Percentiles rank a stretch among this genome's conserved stretches.
These are phyloP conservation scores for Corylus americana DNA, from an alignment of 306 rosid genomes.

Conservation along the genomic window DNA sequence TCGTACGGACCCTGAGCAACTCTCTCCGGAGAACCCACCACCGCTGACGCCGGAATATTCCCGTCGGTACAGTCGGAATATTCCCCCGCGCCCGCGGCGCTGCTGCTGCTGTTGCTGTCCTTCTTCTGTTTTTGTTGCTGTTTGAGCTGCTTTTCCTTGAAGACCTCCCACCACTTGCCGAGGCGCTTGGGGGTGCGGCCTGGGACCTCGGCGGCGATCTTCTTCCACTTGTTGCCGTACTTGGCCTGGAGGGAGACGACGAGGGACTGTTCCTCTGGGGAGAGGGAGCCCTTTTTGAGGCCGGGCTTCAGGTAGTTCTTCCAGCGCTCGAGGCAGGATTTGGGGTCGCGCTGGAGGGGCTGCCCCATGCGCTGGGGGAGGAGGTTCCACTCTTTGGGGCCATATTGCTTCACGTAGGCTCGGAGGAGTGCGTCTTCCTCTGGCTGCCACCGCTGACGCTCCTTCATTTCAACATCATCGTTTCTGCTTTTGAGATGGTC, in stretches of 20 bases:
- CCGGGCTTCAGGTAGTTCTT: constrained; percentile 52
- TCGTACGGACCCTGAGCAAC: constrained; percentile 50
- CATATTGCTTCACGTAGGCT: constrained; percentile 53
- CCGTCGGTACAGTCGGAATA: constrained; percentile 11
- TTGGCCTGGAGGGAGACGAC: constrained; percentile 51
- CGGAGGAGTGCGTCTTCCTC: constrained; percentile 59
- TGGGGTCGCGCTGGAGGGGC: constrained; percentile 52
- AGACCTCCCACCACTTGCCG: constrained; percentile 65
- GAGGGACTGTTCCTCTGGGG: constrained; percentile 43
- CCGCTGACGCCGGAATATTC: constrained; percentile 4
- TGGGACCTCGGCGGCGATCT: constrained; percentile 60
- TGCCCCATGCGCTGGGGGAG: constrained; percentile 42
- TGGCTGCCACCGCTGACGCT: constrained; percentile 61
- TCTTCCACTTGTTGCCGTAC: constrained; percentile 63
- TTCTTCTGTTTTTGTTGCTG: constrained; percentile 19
- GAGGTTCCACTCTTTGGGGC: constrained; percentile 47
- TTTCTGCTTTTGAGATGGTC: background rate
- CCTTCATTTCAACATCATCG: constrained; percentile 43
- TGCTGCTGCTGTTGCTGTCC: background rate
- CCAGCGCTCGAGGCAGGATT: constrained; percentile 59
- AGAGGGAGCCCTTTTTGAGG: constrained; percentile 52
- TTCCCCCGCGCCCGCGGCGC: background rate
- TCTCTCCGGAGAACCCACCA: constrained; percentile 28
- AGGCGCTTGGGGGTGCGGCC: constrained; percentile 59
- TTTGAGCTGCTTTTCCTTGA: constrained; percentile 51